Evolutionary conservation across 257 asterid genomes (phyloP).

Genomic region (Linderniella brevidens): DNA sequence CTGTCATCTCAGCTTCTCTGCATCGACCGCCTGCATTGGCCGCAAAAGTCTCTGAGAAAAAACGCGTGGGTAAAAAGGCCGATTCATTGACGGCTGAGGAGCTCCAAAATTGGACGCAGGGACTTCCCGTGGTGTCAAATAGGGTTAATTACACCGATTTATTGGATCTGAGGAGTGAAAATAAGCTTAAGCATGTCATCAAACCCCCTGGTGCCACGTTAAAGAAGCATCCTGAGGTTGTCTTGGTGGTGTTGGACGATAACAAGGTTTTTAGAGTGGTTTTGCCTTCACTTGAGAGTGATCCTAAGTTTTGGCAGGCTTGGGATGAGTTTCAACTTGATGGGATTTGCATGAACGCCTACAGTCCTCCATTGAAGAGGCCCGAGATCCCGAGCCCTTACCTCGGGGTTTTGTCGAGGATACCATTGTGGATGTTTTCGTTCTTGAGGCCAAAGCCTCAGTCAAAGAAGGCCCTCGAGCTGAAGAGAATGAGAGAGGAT

Average conservation of each 20-base stretch:
- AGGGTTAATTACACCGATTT: conserved; percentile 65
- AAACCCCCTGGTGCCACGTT: conserved; percentile 40
- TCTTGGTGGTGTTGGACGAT: conserved; percentile 85
- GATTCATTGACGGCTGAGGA: conserved; percentile 58
- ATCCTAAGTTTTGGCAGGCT: conserved; percentile 62
- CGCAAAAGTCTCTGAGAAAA: conserved; percentile 43
- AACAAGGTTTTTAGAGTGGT: conserved; percentile 64
- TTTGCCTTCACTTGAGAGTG: conserved; percentile 56
- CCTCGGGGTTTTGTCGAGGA: conserved; percentile 39
- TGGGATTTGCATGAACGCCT: conserved; percentile 69
- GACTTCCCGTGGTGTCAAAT: conserved; percentile 64
- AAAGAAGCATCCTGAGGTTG: conserved; percentile 54
- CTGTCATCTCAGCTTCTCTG: conserved; percentile 55
- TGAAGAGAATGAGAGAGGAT: conserved; percentile 30
- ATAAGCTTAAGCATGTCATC: conserved; percentile 56
- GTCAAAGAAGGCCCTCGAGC: conserved; percentile 74
- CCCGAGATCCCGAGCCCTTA: conserved; percentile 62
- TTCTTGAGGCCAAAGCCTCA: conserved; percentile 52
- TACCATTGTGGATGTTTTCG: conserved; percentile 42
- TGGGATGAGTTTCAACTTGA: conserved; percentile 69
- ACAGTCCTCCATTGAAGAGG: conserved; percentile 53
- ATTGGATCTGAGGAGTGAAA: conserved; percentile 51
- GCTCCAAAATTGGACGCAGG: conserved; percentile 58
- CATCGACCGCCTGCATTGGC: conserved; percentile 52
- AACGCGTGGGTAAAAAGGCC: conserved; percentile 20